Evolutionary conservation across 371 early-diverging fungal species (phyloP).

Genomic region (Circinella minor): DNA sequence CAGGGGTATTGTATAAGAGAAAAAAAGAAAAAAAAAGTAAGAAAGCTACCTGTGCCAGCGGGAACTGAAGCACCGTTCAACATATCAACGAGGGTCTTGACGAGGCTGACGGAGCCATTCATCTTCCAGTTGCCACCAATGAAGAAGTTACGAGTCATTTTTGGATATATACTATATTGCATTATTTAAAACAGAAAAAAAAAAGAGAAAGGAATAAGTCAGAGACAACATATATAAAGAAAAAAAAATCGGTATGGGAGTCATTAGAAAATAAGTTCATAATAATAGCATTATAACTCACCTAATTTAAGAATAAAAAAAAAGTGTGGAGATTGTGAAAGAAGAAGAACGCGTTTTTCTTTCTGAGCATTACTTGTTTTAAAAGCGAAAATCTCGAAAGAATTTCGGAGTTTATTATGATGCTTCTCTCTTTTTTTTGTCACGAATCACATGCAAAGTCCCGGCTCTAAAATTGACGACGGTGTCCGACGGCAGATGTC

Average conservation of each 20-base stretch:
- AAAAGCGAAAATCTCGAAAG: too few species aligned
- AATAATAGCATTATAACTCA: background rate
- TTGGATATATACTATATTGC: background rate
- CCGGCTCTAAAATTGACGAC: too few species aligned
- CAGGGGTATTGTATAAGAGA: background rate
- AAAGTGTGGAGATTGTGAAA: constrained; percentile 26
- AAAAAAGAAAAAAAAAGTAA: background rate
- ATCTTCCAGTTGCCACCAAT: constrained; percentile 95
- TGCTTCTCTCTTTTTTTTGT: too few species aligned
- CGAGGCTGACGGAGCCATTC: constrained; percentile 86
- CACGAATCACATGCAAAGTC: too few species aligned
- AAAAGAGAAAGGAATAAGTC: background rate
- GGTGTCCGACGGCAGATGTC: too few species aligned
- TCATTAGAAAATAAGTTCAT: too few species aligned
- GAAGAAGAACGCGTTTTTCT: background rate
- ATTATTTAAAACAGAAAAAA: constrained; percentile 8
- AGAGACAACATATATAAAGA: background rate
- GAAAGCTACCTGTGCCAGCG: constrained; percentile 44
- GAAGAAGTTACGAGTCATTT: constrained; percentile 72
- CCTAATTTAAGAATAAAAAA: background rate
- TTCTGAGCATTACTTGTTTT: too few species aligned
- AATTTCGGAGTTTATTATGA: too few species aligned
- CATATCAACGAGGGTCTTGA: constrained; percentile 72
- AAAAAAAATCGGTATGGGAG: too few species aligned
- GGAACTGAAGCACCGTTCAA: constrained; percentile 74